Conservation (phyloP, 495 filamentous ascomycete species). For the Hyaloscypha bicolor region DNA sequence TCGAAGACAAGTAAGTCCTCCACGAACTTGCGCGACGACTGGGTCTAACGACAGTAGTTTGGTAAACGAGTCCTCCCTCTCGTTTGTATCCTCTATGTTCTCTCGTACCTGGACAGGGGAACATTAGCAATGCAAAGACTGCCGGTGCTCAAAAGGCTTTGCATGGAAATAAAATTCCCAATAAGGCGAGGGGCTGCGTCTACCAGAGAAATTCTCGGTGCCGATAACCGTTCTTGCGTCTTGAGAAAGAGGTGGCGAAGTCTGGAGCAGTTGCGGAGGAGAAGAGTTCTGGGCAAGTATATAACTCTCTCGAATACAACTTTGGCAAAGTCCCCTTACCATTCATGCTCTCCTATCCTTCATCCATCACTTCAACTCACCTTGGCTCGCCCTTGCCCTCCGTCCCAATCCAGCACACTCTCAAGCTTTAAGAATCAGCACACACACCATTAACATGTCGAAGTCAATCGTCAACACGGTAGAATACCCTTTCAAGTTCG, state of each 20-base stretch:
- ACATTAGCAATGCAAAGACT: slow-evolving; percentile 77
- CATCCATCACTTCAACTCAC: too few relatives aligned
- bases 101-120: slow-evolving; percentile 57
- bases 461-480: slow-evolving; percentile 27
- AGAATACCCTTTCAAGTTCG: slow-evolving; percentile 42
- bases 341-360: too few relatives aligned
- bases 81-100: slow-evolving; percentile 56
- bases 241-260: too few relatives aligned
- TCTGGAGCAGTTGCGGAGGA: too few relatives aligned
- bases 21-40: background rate
- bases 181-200: too few relatives aligned
- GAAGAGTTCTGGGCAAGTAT: too few relatives aligned
- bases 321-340: too few relatives aligned
- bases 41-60: slow-evolving; percentile 36
- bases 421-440: background rate
- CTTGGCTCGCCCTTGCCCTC: too few relatives aligned
- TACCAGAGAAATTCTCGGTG: too few relatives aligned
- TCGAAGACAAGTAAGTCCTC: slow-evolving; percentile 1
- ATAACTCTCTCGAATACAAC: too few relatives aligned
- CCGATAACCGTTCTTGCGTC: too few relatives aligned
- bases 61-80: slow-evolving; percentile 61
- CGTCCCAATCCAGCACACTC: too few relatives aligned
- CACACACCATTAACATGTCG: background rate
- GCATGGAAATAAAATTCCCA: slow-evolving; percentile 3
- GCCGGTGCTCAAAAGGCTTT: slow-evolving; percentile 67